These are phyloP conservation scores for Sophora flavescens DNA, from an alignment of 306 rosid species.

Conservation along the genomic window DNA sequence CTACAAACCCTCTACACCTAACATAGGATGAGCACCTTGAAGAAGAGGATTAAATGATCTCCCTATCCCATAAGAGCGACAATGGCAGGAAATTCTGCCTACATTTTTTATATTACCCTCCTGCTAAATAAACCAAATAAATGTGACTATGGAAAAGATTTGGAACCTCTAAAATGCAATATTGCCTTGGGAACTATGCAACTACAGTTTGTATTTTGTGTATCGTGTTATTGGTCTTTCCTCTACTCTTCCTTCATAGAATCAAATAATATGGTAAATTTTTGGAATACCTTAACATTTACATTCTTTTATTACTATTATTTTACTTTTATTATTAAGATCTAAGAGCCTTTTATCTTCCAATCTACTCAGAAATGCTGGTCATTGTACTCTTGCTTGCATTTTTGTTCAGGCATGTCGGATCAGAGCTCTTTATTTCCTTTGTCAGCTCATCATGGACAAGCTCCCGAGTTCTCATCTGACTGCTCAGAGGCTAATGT, in stretches of 20 bases:
- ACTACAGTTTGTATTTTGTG: slow-evolving; percentile 19
- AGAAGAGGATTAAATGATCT: background rate
- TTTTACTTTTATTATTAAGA: background rate
- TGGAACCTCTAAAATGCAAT: background rate
- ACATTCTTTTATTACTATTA: background rate
- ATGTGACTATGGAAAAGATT: slow-evolving; percentile 8
- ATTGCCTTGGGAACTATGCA: slow-evolving; percentile 3
- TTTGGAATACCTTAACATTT: slow-evolving; percentile 4
- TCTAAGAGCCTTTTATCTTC: too few relatives aligned
- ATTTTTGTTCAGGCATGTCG: slow-evolving; percentile 57
- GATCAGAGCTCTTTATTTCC: slow-evolving; percentile 45
- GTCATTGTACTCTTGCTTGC: slow-evolving; percentile 21
- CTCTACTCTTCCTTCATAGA: background rate
- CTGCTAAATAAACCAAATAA: slow-evolving; percentile 4
- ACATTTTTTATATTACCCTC: slow-evolving; percentile 8
- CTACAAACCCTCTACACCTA: background rate
- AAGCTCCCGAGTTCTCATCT: slow-evolving; percentile 36
- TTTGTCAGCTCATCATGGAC: slow-evolving; percentile 41
- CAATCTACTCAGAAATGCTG: slow-evolving; percentile 14
- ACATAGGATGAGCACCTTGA: slow-evolving; percentile 18
- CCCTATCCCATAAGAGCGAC: background rate
- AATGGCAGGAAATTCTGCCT: slow-evolving; percentile 2
- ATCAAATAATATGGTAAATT: background rate
- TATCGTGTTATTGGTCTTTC: slow-evolving; percentile 7
- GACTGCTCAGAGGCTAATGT: slow-evolving; percentile 46